phyloP scores from a whole-genome alignment of 768 basidiomycete genomes.

The Tricholoma bakamatsutake region DNA sequence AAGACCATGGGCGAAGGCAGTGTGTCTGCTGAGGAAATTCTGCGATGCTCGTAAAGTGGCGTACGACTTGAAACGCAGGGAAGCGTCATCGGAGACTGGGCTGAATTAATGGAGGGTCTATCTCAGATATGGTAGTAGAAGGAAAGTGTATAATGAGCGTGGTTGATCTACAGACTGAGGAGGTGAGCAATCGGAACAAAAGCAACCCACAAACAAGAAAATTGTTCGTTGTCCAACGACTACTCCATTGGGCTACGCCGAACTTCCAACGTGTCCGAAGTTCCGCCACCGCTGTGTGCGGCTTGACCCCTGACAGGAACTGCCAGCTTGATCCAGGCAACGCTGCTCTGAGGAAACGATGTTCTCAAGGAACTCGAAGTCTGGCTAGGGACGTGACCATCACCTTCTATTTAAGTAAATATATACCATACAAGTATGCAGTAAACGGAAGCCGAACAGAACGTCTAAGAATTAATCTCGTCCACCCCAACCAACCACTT shows the following conservation, averaged over 20 bases:
- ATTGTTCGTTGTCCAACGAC: too few species aligned
- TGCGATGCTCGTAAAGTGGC: conserved; percentile 26
- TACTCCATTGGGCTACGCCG: too few species aligned
- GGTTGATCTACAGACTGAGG: not conserved
- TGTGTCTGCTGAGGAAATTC: conserved; percentile 14
- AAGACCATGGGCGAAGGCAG: conserved; percentile 13
- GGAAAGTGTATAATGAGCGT: conserved; percentile 5
- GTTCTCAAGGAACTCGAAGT: too few species aligned
- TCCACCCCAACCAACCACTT: conserved; percentile 21
- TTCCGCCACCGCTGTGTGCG: too few species aligned
- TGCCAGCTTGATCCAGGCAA: too few species aligned
- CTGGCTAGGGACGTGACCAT: too few species aligned
- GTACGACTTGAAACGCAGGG: conserved; percentile 26
- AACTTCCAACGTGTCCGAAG: too few species aligned
- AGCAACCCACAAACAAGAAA: not conserved
- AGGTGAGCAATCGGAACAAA: not conserved
- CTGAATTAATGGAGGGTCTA: conserved; percentile 2
- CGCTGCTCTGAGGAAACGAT: too few species aligned
- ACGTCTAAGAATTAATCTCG: conserved; percentile 5
- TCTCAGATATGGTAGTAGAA: not conserved
- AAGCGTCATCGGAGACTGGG: conserved; percentile 16
- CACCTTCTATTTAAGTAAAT: too few species aligned
- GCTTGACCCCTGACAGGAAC: too few species aligned
- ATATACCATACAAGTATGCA: too few species aligned
- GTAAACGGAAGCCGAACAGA: not conserved